Evolutionary conservation across 345 rosid species (phyloP).

Genomic region (Hibiscus trionum): DNA sequence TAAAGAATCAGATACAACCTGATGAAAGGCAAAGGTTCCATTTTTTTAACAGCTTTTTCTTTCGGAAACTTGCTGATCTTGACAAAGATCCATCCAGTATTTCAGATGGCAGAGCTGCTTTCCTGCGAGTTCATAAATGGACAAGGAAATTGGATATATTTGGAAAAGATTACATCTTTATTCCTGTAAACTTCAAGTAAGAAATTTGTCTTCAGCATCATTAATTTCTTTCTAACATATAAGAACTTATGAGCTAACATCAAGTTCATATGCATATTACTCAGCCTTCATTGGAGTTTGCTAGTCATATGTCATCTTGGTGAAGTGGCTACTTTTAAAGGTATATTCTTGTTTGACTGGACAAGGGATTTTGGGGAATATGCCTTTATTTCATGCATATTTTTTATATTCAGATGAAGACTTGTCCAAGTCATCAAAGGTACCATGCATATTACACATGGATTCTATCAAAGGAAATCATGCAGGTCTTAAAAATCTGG

Average conservation of each 20-base stretch:
- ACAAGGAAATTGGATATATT: constrained; percentile 91
- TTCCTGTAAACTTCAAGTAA: constrained; percentile 93
- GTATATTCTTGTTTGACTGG: constrained; percentile 31
- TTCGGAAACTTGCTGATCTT: constrained; percentile 95
- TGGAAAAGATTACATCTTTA: constrained; percentile 85
- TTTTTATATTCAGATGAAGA: constrained; percentile 47
- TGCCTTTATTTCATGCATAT: constrained; percentile 2
- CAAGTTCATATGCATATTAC: constrained; percentile 14
- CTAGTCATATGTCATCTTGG: constrained; percentile 91
- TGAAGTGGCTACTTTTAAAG: constrained; percentile 59
- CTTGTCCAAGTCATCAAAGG: constrained; percentile 32
- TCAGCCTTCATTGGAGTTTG: constrained; percentile 98
- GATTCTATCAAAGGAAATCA: constrained; percentile 98
- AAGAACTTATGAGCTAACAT: constrained; percentile 15
- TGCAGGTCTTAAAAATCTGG: constrained; percentile 81
- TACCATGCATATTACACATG: constrained; percentile 95
- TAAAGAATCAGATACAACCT: constrained; percentile 62
- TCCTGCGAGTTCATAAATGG: constrained; percentile 92
- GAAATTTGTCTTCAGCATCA: constrained; percentile 14
- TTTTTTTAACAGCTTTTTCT: constrained; percentile 97
- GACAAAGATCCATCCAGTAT: constrained; percentile 97
- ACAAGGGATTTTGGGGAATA: constrained; percentile 5
- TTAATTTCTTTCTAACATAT: neutral
- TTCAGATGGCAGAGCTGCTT: constrained; percentile 93
- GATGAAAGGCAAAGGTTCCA: constrained; percentile 66